Base-by-base conservation (phyloP, 1,284 basidiomycete species). In the Ceratobasidium sp. region DNA sequence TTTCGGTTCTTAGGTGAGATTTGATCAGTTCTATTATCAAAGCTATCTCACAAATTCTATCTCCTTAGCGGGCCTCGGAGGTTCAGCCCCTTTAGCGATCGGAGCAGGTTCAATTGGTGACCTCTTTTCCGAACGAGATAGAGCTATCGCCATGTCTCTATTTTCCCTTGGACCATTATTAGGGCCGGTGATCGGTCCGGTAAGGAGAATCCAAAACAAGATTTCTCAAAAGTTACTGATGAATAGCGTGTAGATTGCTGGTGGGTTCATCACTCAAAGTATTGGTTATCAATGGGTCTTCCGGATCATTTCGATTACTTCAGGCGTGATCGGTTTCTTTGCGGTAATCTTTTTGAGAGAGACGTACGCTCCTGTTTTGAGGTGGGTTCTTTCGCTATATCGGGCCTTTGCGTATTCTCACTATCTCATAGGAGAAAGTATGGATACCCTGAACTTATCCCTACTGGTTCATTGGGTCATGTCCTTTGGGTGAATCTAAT, bases 1-100 rank as follows among this genome's bases (percentile, higher is more conserved):
- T 92, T 94, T 84, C 91, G 94, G 69, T 89, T 94, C 81, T 85
- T 95, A n/a, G 86, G 93, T 88, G 84, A 81, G 86, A 86, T 72
- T 5, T 44, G 42, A 78, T 63, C 44, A 49, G 12, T 56, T 40
- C 13, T 9, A n/a, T 2, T 10, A 1, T 28, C 56, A 3, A 44
- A 51, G 20, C 9, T 20, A 53, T 46, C 56, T 77, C 26, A 64
- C 28, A 18, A 6, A 64, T 9, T 15, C 12, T 20, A 12, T 12
- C 28, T 78, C 26, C 44, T n/a, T 18, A 92, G 91, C 88, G 79
- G 91, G 91, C 0, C 86, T 91, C 61, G 87, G 87, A 2, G 91
- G 90, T 53, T 89, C 88, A 77, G 90, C 90, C 1, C 91, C 92
- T 0, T 87, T 92, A 33, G 90, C 91, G 0, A 87, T 88, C 75